phyloP scores from a whole-genome alignment of 2,329 filamentous ascomycete genomes.

The Colletotrichum trifolii region DNA sequence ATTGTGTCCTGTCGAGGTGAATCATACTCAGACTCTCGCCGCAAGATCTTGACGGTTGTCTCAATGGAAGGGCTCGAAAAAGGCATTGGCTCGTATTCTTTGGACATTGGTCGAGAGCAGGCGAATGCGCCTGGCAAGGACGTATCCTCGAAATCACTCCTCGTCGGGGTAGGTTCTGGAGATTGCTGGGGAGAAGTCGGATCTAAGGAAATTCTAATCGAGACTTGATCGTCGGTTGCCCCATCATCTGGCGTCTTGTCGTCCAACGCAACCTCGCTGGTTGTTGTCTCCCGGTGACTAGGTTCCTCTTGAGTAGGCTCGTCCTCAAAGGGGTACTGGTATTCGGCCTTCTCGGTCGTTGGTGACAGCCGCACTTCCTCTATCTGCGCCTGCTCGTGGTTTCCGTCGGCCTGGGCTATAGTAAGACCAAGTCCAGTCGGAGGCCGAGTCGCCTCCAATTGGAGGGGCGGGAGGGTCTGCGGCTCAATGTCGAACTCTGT shows the following conservation, averaged over 20 bases:
- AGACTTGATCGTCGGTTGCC: slow-evolving; percentile 47
- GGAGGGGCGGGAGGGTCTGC: slow-evolving; percentile 66
- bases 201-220: slow-evolving; percentile 55
- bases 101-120: slow-evolving; percentile 31
- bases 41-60: slow-evolving; percentile 62
- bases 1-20: slow-evolving; percentile 40
- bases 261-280: too few relatives aligned
- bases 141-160: slow-evolving; percentile 41
- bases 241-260: too few relatives aligned
- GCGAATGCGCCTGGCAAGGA: slow-evolving; percentile 45
- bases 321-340: slow-evolving; percentile 63
- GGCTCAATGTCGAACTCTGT: slow-evolving; percentile 81
- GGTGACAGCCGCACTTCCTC: slow-evolving; percentile 38
- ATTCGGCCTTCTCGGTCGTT: slow-evolving; percentile 49
- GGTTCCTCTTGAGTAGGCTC: slow-evolving; percentile 41
- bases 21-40: slow-evolving; percentile 54
- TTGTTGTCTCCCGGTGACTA: too few relatives aligned
- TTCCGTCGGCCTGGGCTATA: slow-evolving; percentile 23
- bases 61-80: slow-evolving; percentile 52
- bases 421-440: slow-evolving; percentile 32
- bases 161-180: slow-evolving; percentile 42
- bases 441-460: slow-evolving; percentile 41
- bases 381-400: slow-evolving; percentile 27
- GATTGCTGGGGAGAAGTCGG: slow-evolving; percentile 41
- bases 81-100: slow-evolving; percentile 54